Base-by-base conservation (phyloP, 106 monocot species). In the Amphibolis antarctica region DNA sequence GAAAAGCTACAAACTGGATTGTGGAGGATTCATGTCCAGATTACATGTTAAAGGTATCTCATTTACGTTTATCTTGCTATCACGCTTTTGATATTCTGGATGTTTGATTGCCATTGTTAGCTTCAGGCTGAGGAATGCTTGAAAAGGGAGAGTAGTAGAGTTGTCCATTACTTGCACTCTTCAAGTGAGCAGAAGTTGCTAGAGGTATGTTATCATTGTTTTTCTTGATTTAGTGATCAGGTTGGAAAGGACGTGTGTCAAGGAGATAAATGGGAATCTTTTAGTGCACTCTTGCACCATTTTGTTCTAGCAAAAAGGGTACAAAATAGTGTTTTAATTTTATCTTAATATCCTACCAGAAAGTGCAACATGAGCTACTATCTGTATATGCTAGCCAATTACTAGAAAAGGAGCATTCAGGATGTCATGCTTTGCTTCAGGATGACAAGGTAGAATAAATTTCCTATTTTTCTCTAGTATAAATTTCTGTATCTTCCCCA, bases 131-230 rank as follows among this genome's bases (percentile, higher is more conserved):
- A 92, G 69, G 88, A 92, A 46, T 92, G 85, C 64, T 71, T 92
- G 59, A 80, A 76, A 67, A 57, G 82, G 63, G 92, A 92, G 66
- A 92, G 82, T 36, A 80, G 80, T n/a, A 84, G 92, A 65, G 92
- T 88, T 74, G 44, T 68, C 30, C 77, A 92, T 76, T 92, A 92
- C 68, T 64, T 92, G 67, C 85, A 92, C 53, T 66, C 42, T 31
- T 85, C 85, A 72, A 92, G 85, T 65, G 92, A 92, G 78, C 80
- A 69, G 44, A 92, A 92, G 74, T 65, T 92, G 52, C 66, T 92
- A 42, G 88, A 88, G 88, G 92, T 92, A 47, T 64, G 69, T 44
- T 57, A 17, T 1, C n/a, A 30, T 28, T 66, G 23, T 17, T 30
- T 60, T 71, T 28, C 63, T 10, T 23, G n/a, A 9, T 60, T 30